Evolutionary conservation across 2,329 filamentous ascomycete genomes (phyloP).

Genomic region (Ophiocordyceps camponoti-leonardi): DNA sequence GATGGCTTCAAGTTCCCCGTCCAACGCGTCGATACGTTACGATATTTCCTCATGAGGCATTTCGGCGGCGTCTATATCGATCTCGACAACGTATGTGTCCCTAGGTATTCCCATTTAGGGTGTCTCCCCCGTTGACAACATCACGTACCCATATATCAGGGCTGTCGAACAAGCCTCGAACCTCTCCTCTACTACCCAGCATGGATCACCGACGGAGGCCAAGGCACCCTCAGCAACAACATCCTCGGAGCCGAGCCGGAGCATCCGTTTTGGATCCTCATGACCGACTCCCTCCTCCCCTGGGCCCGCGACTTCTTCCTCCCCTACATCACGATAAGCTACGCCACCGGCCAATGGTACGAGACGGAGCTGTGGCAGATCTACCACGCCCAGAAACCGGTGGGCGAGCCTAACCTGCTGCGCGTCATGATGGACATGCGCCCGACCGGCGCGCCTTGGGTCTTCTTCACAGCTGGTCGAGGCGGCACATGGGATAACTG

Average conservation of each 20-base stretch:
- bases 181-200: slow-evolving; percentile 3
- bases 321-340: slow-evolving; percentile 2
- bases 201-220: slow-evolving; percentile 3
- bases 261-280: slow-evolving; percentile 3
- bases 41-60: slow-evolving; percentile 63
- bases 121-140: too few species aligned
- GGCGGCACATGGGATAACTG: slow-evolving; percentile 3
- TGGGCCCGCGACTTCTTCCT: slow-evolving; percentile 1
- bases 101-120: background rate
- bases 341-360: slow-evolving; percentile 3
- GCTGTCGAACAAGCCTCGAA: slow-evolving; percentile 3
- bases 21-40: slow-evolving; percentile 60
- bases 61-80: slow-evolving; percentile 73
- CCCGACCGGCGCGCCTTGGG: slow-evolving; percentile 1
- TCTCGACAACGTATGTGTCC: slow-evolving; percentile 30
- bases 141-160: background rate
- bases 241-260: slow-evolving; percentile 3
- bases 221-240: slow-evolving; percentile 2
- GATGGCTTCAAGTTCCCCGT: slow-evolving; percentile 59
- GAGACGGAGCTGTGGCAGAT: background rate
- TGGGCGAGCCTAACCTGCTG: background rate
- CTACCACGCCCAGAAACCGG: slow-evolving; percentile 1
- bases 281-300: slow-evolving; percentile 1
- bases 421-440: slow-evolving; percentile 4
- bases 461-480: slow-evolving; percentile 2